Evolutionary conservation across 176 grass and related monocot genomes (phyloP).

Genomic region (Oryza coarctata): DNA sequence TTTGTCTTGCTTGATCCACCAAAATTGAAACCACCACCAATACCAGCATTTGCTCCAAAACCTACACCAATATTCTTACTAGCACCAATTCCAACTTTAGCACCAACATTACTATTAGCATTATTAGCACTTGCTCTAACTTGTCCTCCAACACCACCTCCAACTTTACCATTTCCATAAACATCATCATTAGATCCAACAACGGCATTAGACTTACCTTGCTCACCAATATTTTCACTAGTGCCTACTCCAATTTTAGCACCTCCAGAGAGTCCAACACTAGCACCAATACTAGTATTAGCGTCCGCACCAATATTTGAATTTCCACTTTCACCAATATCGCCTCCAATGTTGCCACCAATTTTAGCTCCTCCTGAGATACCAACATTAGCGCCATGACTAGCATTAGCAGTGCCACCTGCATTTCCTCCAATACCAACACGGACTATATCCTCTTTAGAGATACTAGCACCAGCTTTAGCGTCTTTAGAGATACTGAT

Average conservation of each 20-base stretch:
- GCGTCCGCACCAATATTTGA: no score
- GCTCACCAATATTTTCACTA: background rate
- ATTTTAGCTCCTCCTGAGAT: background rate
- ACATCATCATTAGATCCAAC: background rate
- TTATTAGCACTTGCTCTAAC: background rate
- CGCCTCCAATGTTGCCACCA: background rate
- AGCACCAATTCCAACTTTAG: background rate
- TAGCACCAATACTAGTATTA: background rate
- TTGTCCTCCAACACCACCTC: background rate
- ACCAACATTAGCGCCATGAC: background rate
- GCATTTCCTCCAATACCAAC: background rate
- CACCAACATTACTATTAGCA: background rate
- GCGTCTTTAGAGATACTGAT: background rate
- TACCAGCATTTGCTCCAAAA: background rate
- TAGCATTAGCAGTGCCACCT: background rate
- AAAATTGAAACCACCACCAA: background rate
- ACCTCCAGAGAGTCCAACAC: background rate
- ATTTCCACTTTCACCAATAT: no score
- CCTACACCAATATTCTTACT: background rate
- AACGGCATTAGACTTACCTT: background rate
- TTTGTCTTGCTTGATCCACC: background rate
- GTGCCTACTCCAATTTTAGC: background rate
- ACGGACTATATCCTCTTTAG: background rate
- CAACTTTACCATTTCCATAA: background rate
- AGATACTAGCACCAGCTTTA: background rate